Evolutionary conservation across 192 early-diverging fungal genomes (phyloP).

Genomic region (Radiomyces spectabilis): DNA sequence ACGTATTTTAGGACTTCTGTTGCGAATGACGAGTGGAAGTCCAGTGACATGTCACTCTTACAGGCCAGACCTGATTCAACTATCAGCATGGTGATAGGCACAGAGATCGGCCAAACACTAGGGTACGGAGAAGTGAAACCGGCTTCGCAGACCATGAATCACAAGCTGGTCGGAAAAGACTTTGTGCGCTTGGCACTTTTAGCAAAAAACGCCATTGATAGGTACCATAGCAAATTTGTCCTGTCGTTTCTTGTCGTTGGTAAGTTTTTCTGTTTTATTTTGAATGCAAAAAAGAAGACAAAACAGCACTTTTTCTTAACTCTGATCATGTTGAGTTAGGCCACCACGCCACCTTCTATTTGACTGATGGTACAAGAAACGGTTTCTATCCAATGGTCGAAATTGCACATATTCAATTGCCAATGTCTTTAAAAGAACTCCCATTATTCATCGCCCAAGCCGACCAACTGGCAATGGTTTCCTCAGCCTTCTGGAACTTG

Average conservation of each 20-base stretch:
- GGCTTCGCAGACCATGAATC: conserved; percentile 4
- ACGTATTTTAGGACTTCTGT: conserved; percentile 12
- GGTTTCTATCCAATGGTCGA: conserved; percentile 10
- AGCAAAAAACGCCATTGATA: conserved; percentile 11
- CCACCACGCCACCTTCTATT: conserved; percentile 7
- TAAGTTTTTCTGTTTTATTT: conserved; percentile 13
- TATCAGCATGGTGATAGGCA: conserved; percentile 8
- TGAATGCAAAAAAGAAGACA: conserved; percentile 10
- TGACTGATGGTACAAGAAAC: conserved; percentile 11
- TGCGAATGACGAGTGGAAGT: conserved; percentile 12
- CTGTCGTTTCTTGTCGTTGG: conserved; percentile 9
- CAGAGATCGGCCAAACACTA: conserved; percentile 7
- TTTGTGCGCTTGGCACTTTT: conserved; percentile 8
- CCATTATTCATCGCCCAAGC: conserved; percentile 9
- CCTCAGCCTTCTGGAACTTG: conserved; percentile 11
- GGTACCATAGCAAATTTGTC: conserved; percentile 11
- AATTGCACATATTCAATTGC: conserved; percentile 9
- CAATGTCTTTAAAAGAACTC: conserved; percentile 12
- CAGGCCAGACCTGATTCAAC: conserved; percentile 9
- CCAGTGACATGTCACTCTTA: conserved; percentile 12
- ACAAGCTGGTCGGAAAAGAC: conserved; percentile 13
- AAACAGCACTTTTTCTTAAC: conserved; percentile 10
- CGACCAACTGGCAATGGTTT: conserved; percentile 6
- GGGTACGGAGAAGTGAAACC: conserved; percentile 6
- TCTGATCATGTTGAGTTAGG: conserved; percentile 3